These are phyloP conservation scores for Pseudocercospora musae DNA, from an alignment of 2,329 filamentous ascomycete species.

Conservation along the genomic window DNA sequence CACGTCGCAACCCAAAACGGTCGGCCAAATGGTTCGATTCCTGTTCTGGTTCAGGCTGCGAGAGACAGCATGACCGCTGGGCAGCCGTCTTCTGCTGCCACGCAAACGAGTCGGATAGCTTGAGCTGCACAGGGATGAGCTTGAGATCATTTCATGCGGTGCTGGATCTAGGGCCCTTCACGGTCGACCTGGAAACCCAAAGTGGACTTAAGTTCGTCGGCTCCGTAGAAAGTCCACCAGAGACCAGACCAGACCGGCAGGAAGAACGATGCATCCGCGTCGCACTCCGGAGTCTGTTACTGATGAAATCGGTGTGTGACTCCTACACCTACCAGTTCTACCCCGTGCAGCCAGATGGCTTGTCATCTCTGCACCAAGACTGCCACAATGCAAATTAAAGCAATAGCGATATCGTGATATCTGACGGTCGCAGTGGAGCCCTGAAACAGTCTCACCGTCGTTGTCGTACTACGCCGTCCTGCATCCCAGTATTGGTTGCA, in stretches of 20 bases:
- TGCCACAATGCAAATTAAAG: no score
- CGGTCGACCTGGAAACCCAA: not conserved
- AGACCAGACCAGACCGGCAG: not conserved
- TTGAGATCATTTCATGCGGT: constrained; percentile 6
- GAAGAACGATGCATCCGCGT: not conserved
- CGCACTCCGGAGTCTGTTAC: not conserved
- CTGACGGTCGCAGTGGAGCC: not conserved
- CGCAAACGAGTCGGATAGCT: not conserved
- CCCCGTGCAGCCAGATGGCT: not conserved
- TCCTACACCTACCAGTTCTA: not conserved
- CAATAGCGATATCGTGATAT: not conserved
- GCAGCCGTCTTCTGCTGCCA: not conserved
- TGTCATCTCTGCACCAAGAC: not conserved
- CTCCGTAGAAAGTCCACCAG: not conserved
- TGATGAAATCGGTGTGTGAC: not conserved
- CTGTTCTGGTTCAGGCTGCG: not conserved
- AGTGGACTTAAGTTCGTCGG: constrained; percentile 6
- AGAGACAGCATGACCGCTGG: not conserved
- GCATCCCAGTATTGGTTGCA: not conserved
- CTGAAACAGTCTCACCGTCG: not conserved
- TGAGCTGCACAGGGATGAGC: not conserved
- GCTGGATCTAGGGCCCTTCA: constrained; percentile 5
- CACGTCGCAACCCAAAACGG: constrained; percentile 3
- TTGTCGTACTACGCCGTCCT: not conserved
- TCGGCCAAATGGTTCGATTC: not conserved